Evolutionary conservation across 2,329 filamentous ascomycete species (phyloP).

Genomic region (Venturia carpophila): DNA sequence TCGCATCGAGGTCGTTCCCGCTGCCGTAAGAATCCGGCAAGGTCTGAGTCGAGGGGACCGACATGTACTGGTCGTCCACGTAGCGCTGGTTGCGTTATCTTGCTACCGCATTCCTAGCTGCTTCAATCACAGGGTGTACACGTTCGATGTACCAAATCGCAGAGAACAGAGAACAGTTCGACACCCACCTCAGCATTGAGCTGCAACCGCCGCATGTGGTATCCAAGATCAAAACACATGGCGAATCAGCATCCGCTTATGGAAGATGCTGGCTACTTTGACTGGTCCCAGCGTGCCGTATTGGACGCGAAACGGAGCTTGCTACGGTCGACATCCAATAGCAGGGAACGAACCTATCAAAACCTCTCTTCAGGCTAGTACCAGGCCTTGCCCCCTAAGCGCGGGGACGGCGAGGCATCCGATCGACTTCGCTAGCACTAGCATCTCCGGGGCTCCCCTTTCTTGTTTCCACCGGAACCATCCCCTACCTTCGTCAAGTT

Average conservation of each 20-base stretch:
- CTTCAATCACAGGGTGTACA: neutral
- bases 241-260: neutral
- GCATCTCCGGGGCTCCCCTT: neutral
- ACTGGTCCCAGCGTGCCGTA: neutral
- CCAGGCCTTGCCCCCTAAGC: neutral
- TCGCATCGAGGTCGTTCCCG: neutral
- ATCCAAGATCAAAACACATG: neutral
- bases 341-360: neutral
- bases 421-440: neutral
- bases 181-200: neutral
- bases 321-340: slow-evolving; percentile 4
- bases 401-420: slow-evolving; percentile 3
- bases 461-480: neutral
- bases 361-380: neutral
- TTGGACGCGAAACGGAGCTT: neutral
- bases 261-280: neutral
- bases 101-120: neutral
- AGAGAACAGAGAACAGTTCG: neutral
- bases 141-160: neutral
- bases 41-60: neutral
- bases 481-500: neutral
- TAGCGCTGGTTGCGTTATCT: neutral
- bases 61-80: no score
- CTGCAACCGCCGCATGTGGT: neutral
- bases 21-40: neutral